phyloP scores from a whole-genome alignment of 1,284 basidiomycete species.

The Pterula multifida region DNA sequence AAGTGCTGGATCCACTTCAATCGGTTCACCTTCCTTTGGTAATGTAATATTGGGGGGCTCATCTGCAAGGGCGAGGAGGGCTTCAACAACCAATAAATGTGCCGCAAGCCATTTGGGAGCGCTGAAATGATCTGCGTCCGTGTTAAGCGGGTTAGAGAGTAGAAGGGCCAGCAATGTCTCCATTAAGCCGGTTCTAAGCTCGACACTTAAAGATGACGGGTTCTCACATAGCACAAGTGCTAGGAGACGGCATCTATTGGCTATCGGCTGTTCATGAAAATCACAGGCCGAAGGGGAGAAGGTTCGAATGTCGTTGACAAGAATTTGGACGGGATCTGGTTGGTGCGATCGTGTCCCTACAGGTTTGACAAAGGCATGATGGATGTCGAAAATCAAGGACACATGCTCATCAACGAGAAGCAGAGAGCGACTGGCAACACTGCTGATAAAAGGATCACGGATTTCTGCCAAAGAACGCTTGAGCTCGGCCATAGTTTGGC shows the following conservation, averaged over 20 bases:
- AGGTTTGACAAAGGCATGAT: constrained; percentile 63
- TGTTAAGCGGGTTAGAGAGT: constrained; percentile 39
- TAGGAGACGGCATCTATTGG: constrained; percentile 76
- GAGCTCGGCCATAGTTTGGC: constrained; percentile 44
- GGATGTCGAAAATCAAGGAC: constrained; percentile 83
- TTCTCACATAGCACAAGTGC: constrained; percentile 73
- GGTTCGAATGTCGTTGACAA: constrained; percentile 62
- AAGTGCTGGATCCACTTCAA: constrained; percentile 37
- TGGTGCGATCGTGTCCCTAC: constrained; percentile 31
- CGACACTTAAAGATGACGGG: constrained; percentile 41
- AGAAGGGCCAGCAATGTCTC: constrained; percentile 54
- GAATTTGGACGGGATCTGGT: constrained; percentile 35
- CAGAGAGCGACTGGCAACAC: constrained; percentile 61
- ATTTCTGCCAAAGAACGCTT: constrained; percentile 50
- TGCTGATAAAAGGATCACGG: constrained; percentile 55
- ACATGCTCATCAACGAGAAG: constrained; percentile 79
- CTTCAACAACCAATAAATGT: constrained; percentile 73
- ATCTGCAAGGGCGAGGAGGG: constrained; percentile 66
- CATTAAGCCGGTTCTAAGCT: constrained; percentile 44
- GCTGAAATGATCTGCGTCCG: constrained; percentile 35
- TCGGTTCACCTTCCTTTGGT: constrained; percentile 58
- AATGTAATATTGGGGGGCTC: constrained; percentile 51
- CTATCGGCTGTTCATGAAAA: constrained; percentile 59
- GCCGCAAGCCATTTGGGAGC: constrained; percentile 79
- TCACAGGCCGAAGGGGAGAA: constrained; percentile 59